Evolutionary conservation across 768 basidiomycete species (phyloP).

Genomic region (Boletus speciosus): DNA sequence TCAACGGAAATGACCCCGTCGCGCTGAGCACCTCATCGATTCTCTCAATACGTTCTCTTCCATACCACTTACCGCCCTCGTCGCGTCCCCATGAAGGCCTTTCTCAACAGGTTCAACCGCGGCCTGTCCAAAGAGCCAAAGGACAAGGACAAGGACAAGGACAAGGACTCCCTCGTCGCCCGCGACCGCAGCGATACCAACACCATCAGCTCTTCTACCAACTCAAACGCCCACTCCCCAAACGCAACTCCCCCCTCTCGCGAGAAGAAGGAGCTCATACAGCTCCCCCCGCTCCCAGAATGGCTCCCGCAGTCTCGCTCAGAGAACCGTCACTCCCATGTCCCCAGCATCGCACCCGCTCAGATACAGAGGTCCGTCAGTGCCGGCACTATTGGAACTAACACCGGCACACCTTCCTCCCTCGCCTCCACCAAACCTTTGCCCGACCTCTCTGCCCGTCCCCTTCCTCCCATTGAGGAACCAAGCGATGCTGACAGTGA

Average conservation of each 20-base stretch:
- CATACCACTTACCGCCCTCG: neutral
- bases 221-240: conserved; percentile 24
- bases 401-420: conserved; percentile 41
- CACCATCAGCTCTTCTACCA: conserved; percentile 27
- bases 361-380: conserved; percentile 30
- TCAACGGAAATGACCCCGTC: conserved; percentile 22
- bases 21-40: conserved; percentile 9
- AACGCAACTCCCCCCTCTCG: conserved; percentile 34
- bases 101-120: conserved; percentile 72
- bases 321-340: conserved; percentile 21
- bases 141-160: conserved; percentile 48
- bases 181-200: conserved; percentile 34
- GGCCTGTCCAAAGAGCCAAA: conserved; percentile 47
- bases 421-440: conserved; percentile 63
- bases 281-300: conserved; percentile 56
- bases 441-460: conserved; percentile 56
- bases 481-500: conserved; percentile 34
- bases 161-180: conserved; percentile 28
- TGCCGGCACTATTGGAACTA: conserved; percentile 33
- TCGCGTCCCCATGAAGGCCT: conserved; percentile 67
- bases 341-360: conserved; percentile 9
- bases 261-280: conserved; percentile 54
- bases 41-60: neutral
- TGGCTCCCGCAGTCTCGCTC: conserved; percentile 56
- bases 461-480: conserved; percentile 47